Evolutionary conservation across 164 flowering plant species (phyloP), one percentile per base, ranked within the genome.

Genomic region (Hamamelis virginiana): DNA sequence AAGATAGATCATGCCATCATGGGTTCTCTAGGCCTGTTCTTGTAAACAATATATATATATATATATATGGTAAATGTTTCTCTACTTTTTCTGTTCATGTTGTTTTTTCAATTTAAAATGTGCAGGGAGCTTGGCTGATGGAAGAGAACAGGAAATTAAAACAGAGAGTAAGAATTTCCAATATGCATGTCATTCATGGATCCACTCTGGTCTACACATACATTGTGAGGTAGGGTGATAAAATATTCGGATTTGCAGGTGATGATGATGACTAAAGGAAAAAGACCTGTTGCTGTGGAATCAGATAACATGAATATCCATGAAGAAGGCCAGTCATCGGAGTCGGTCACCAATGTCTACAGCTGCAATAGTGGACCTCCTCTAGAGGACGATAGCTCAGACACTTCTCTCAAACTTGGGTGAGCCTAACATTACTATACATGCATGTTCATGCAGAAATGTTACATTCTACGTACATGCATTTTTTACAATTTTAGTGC

Each of bases 271-370:
- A 56, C 13, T 5, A 64, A 72, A 25, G 75, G 75, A 9, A 78
- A 68, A 65, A 66, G 28, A n/a, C 62, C 44, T 8, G 47, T 26
- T 2, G 0, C 50, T 5, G 1, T 51, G 19, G 80, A 63, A 0
- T 56, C 72, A 1, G 75, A 71, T 4, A 19, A 19, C 3, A 66
- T 21, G 41, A 33, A n/a, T 16, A 18, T 66, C 1, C 59, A 22
- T 23, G 78, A 78, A 61, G 84, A 78, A 66, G 82, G 80, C 14
- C 58, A 74, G 64, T 78, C 85, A 3, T 79, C 82, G 13, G 90
- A 85, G 19, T 84, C 92, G 0, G 75, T 71, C 45, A 75, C 78
- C 45, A 82, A 72, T 52, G 73, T 59, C 46, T 80, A 65, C 76
- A 80, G 76, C 70, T 59, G 74, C 73, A 72, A 16, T 56, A 71